Percentiles rank a stretch among this genome's conserved stretches.
Evolutionary conservation across 2,329 filamentous ascomycete species (phyloP).

Genomic region (Alternaria angustiovoidea): DNA sequence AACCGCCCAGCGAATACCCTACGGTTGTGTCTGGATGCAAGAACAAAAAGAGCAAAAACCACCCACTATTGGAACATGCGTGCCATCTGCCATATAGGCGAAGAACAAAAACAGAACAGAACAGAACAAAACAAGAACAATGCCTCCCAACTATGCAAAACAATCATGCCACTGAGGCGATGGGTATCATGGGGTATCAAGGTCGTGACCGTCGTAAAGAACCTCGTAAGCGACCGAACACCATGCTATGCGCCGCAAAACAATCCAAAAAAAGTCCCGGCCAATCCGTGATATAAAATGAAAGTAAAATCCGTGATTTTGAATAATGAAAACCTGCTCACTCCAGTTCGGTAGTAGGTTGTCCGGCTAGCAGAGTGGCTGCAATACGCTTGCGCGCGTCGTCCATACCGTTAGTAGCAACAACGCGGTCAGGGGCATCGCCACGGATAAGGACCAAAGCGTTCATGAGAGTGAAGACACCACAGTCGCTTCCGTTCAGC

Average conservation of each 20-base stretch:
- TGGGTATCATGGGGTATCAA: constrained; percentile 23
- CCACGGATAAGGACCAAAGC: constrained; percentile 65
- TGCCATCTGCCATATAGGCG: constrained; percentile 13
- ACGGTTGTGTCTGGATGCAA: neutral
- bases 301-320: neutral
- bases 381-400: constrained; percentile 70
- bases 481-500: constrained; percentile 75
- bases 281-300: neutral
- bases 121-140: neutral
- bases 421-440: constrained; percentile 51
- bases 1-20: neutral
- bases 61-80: neutral
- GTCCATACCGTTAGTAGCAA: constrained; percentile 64
- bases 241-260: constrained; percentile 20
- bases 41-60: constrained; percentile 2
- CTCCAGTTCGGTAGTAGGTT: constrained; percentile 34
- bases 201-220: constrained; percentile 20
- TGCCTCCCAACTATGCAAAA: neutral
- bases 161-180: constrained; percentile 16
- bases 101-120: neutral
- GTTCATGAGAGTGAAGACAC: constrained; percentile 79
- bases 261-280: neutral
- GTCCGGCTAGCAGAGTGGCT: constrained; percentile 68
- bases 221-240: constrained; percentile 21
- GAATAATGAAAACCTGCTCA: constrained; percentile 13